A percentile compares a stretch with the other conserved stretches of the same genome.
phyloP scores from a whole-genome alignment of 1,139 yeast species.

The Hyphopichia buzzinii region DNA sequence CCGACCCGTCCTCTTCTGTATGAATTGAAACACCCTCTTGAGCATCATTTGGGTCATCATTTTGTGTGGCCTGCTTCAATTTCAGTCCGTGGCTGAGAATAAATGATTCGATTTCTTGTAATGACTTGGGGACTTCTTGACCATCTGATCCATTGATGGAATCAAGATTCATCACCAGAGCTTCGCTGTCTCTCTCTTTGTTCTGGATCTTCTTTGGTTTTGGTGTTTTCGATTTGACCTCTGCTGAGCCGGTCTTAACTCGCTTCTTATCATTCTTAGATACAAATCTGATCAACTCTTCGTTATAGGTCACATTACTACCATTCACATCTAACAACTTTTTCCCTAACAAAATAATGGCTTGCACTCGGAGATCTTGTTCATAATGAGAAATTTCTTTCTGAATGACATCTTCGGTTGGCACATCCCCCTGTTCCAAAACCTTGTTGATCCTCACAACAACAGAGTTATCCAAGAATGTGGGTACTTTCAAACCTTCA shows the following conservation, averaged over 20 bases:
- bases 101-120: background rate
- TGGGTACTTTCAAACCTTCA: slow-evolving; percentile 20
- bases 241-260: background rate
- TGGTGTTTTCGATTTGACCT: slow-evolving; percentile 4
- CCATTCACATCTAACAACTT: slow-evolving; percentile 12
- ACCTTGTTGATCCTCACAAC: slow-evolving; percentile 6
- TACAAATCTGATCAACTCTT: slow-evolving; percentile 7
- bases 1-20: too few species aligned
- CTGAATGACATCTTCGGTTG: background rate
- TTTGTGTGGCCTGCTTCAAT: background rate
- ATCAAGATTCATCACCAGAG: too few species aligned
- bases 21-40: too few species aligned
- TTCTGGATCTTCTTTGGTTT: slow-evolving; percentile 1
- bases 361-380: slow-evolving; percentile 20
- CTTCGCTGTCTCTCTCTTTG: background rate
- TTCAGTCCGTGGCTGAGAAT: background rate
- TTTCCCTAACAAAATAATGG: slow-evolving; percentile 19
- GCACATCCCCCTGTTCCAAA: slow-evolving; percentile 1
- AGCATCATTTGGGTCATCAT: background rate
- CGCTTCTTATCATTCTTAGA: background rate
- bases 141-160: too few species aligned
- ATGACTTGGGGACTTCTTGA: too few species aligned
- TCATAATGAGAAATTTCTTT: slow-evolving; percentile 20
- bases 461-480: slow-evolving; percentile 23
- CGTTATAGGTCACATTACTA: slow-evolving; percentile 10